Percentiles rank a stretch among this genome's conserved stretches.
Evolutionary conservation across 176 grass and related monocot species (phyloP).

Genomic region (Musa acuminata): DNA sequence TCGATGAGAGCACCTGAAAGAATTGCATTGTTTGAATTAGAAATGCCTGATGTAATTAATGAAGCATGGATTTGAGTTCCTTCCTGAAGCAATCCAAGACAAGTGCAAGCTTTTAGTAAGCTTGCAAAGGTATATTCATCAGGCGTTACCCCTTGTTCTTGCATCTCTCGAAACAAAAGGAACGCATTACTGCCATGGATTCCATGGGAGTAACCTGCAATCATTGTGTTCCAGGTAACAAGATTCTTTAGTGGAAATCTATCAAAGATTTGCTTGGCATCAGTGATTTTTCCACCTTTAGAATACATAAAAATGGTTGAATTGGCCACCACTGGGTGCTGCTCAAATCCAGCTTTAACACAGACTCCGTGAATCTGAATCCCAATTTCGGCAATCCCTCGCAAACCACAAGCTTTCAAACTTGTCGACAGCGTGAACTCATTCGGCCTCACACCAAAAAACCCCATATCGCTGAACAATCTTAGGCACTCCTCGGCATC

Average conservation of each 20-base stretch:
- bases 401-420: conserved; percentile 32
- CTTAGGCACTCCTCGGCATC: conserved; percentile 13
- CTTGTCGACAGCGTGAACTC: conserved; percentile 42
- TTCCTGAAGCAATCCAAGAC: conserved; percentile 14
- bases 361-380: conserved; percentile 25
- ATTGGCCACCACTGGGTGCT: conserved; percentile 30
- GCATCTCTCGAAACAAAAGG: conserved; percentile 32
- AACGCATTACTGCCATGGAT: conserved; percentile 15
- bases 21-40: conserved; percentile 7
- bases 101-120: conserved; percentile 35
- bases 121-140: conserved; percentile 47
- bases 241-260: conserved; percentile 9
- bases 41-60: conserved; percentile 14
- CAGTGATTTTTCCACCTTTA: conserved; percentile 22
- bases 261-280: conserved; percentile 30
- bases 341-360: conserved; percentile 29
- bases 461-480: conserved; percentile 19
- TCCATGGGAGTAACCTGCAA: conserved; percentile 22
- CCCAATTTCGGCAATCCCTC: conserved; percentile 16
- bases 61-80: conserved; percentile 29
- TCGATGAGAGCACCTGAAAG: conserved; percentile 21
- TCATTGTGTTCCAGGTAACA: conserved; percentile 21
- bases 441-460: conserved; percentile 20
- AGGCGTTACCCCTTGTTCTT: not conserved
- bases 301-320: conserved; percentile 35